A percentile compares a stretch with the other conserved stretches of the same genome.
Evolutionary conservation across 1,139 yeast species (phyloP).

Genomic region (Magnusiomyces clavatus): DNA sequence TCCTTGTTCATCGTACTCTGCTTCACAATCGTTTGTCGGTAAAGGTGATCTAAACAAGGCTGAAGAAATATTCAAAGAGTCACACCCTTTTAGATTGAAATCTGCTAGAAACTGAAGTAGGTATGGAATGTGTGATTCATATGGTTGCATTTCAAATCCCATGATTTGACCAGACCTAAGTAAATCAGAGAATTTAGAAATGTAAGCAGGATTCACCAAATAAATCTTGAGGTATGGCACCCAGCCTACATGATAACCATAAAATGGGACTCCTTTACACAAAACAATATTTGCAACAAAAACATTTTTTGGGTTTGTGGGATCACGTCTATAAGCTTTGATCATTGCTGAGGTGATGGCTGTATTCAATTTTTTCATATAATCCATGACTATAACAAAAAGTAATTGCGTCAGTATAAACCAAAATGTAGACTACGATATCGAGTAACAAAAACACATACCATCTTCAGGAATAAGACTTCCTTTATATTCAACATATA

Average conservation of each 20-base stretch:
- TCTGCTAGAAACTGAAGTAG: slow-evolving; percentile 73
- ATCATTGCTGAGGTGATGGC: slow-evolving; percentile 28
- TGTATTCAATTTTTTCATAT: slow-evolving; percentile 19
- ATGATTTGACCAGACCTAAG: slow-evolving; percentile 45
- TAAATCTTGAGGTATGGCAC: slow-evolving; percentile 58
- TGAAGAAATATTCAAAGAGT: slow-evolving; percentile 47
- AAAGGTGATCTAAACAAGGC: slow-evolving; percentile 10
- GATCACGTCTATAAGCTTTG: slow-evolving; percentile 24
- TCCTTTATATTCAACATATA: slow-evolving; percentile 55
- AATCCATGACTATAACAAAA: slow-evolving; percentile 17
- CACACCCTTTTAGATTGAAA: slow-evolving; percentile 77
- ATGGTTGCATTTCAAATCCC: slow-evolving; percentile 40
- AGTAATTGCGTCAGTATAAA: not conserved
- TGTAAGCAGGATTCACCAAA: slow-evolving; percentile 55
- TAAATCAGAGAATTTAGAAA: slow-evolving; percentile 51
- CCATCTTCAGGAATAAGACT: slow-evolving; percentile 20
- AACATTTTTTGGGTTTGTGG: slow-evolving; percentile 27
- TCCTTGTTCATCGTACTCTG: slow-evolving; percentile 4
- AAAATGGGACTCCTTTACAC: slow-evolving; percentile 73
- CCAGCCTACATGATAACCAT: slow-evolving; percentile 71
- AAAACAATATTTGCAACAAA: slow-evolving; percentile 61
- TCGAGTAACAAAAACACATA: slow-evolving; percentile 11
- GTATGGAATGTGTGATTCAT: slow-evolving; percentile 77
- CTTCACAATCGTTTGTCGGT: slow-evolving; percentile 4
- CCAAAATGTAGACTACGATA: not conserved